Evolutionary conservation across 345 rosid genomes (phyloP).

Genomic region (Pistacia vera): DNA sequence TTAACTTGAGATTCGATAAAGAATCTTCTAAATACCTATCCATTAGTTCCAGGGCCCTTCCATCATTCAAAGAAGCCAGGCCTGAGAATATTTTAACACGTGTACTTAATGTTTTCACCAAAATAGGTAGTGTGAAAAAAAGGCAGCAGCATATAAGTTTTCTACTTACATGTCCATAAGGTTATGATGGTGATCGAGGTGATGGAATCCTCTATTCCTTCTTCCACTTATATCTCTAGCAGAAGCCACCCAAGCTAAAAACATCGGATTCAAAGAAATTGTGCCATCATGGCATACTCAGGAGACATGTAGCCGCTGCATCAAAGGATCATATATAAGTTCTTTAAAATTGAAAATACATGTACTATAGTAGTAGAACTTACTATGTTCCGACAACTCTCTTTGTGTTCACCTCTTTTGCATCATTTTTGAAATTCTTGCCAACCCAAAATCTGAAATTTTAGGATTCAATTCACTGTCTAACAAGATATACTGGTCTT

Average conservation of each 20-base stretch:
- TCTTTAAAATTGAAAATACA: not conserved
- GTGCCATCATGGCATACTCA: constrained; percentile 30
- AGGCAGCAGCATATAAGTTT: no score
- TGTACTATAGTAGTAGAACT: constrained; percentile 7
- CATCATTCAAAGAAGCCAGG: constrained; percentile 36
- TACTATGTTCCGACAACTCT: constrained; percentile 57
- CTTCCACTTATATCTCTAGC: constrained; percentile 34
- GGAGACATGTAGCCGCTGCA: constrained; percentile 32
- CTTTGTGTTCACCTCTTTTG: constrained; percentile 34
- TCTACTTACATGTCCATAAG: constrained; percentile 34
- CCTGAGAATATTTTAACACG: constrained; percentile 15
- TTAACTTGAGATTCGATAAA: constrained; percentile 15
- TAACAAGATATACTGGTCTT: constrained; percentile 35
- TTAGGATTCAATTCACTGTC: constrained; percentile 38
- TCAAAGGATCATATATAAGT: not conserved
- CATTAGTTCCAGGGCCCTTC: constrained; percentile 22
- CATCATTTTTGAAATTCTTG: constrained; percentile 30
- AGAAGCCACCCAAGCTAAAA: constrained; percentile 36
- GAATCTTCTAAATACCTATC: constrained; percentile 10
- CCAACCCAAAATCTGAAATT: constrained; percentile 45
- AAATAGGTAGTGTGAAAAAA: not conserved
- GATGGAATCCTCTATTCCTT: constrained; percentile 35
- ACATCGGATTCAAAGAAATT: constrained; percentile 30
- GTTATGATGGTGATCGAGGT: constrained; percentile 14
- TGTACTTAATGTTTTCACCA: not conserved